Base-by-base conservation (phyloP, 148 eudicot genomes). In the Rhododendron ferrugineum region DNA sequence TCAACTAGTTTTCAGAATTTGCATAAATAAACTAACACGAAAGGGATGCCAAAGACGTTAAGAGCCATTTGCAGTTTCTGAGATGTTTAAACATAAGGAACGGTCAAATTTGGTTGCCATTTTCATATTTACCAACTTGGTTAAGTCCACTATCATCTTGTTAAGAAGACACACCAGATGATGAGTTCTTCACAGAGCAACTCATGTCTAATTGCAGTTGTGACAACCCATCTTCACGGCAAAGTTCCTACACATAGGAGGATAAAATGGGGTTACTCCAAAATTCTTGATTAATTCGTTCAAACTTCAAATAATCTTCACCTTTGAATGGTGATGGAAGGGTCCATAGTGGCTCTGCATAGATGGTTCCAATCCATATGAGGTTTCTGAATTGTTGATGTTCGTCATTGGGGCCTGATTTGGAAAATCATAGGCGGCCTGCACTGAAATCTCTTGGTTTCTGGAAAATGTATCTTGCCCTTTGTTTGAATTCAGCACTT, bases 81-180 rank as follows among this genome's bases (percentile, higher is more conserved):
- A 68, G 26, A 49, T 68, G 46, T 66, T 82, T 82, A 26, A 40
- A 79, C 22, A 40, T 37, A 47, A 37, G 60, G 60, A 68, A 52
- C 56, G 47, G 83, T 58, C 47, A 26, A 22, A 54, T 81, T 64
- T 80, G 50, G 52, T 56, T 46, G 32, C 22, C 86, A 82, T 37
- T 83, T 86, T 81, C 82, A n/a, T 83, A 52, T 44, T 32, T 60
- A 40, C 56, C 3, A 46, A 60, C 28, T 30, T 42, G 14, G n/a
- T 47, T 42, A 66, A 64, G 50, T 22, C 72, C 50, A 68, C 28
- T 64, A 50, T 50, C 86, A 36, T 85, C 85, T 66, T 34, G 83
- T 85, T 89, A 93, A 54, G 94, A 92, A 64, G 96, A 92, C 66
- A 93, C 89, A 4, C 98, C 94, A 1, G 97, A 90, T 5, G 95